Conservation (phyloP, 345 rosid species). For the Cardamine occulta region DNA sequence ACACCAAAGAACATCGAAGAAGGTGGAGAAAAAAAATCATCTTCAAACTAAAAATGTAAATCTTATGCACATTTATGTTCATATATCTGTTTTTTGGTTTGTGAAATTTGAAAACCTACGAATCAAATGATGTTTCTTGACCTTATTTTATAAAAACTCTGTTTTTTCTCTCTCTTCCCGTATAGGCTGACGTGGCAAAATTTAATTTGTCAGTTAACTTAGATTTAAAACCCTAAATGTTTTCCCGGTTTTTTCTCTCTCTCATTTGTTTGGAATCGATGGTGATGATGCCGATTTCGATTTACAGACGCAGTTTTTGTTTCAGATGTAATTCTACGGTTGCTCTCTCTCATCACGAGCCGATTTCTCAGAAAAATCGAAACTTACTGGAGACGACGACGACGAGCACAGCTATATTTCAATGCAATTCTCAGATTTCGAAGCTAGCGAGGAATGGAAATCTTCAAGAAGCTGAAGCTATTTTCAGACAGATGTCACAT, state of each 20-base stretch:
- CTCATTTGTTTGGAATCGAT: constrained; percentile 6
- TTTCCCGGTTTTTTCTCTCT: neutral
- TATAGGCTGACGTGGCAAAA: neutral
- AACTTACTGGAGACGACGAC: constrained; percentile 15
- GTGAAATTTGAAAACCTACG: neutral
- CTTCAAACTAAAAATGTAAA: constrained; percentile 15
- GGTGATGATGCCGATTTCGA: constrained; percentile 23
- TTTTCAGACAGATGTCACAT: constrained; percentile 60
- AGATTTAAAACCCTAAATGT: neutral
- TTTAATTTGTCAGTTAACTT: neutral
- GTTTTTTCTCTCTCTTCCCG: neutral
- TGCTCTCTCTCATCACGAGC: constrained; percentile 14
- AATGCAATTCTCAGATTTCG: constrained; percentile 70
- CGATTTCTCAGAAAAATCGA: neutral
- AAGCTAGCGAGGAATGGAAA: constrained; percentile 62
- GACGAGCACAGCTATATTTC: constrained; percentile 43
- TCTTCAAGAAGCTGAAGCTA: constrained; percentile 58
- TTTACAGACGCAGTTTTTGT: constrained; percentile 16
- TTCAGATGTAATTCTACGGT: constrained; percentile 18
- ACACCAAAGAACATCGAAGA: constrained; percentile 18
- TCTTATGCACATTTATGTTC: constrained; percentile 7
- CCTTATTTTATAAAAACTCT: neutral
- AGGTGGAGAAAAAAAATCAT: constrained; percentile 19
- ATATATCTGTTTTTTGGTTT: constrained; percentile 21
- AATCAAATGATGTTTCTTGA: constrained; percentile 11